Conservation (phyloP, 2,329 filamentous ascomycete species). For the Leptodontidium sp. region DNA sequence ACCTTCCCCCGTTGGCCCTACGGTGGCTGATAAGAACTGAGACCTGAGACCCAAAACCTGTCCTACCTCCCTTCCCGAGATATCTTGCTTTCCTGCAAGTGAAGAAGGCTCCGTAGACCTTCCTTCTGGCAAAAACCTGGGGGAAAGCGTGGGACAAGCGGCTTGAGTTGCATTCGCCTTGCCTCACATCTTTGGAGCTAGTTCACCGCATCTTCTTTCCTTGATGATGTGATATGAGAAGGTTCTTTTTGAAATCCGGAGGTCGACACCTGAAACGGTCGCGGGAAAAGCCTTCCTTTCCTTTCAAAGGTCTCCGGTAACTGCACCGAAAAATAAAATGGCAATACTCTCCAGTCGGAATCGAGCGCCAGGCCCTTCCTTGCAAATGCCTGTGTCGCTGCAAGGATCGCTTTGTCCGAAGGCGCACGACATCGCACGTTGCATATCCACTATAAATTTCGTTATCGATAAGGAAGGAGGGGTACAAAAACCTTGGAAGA, state of each 20-base stretch:
- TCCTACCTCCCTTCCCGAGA: neutral
- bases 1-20: slow-evolving; percentile 1
- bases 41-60: neutral
- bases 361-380: no score
- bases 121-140: neutral
- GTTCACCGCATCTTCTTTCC: slow-evolving; percentile 7
- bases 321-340: neutral
- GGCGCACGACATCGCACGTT: slow-evolving; percentile 12
- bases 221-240: neutral
- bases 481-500: no score
- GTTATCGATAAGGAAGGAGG: slow-evolving; percentile 17
- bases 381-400: neutral
- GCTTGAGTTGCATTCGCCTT: slow-evolving; percentile 10
- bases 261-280: neutral
- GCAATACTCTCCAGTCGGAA: no score
- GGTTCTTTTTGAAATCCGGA: neutral
- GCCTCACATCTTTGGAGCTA: slow-evolving; percentile 2
- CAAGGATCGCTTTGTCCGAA: slow-evolving; percentile 3
- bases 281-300: neutral
- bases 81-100: neutral
- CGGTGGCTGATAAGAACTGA: slow-evolving; percentile 9
- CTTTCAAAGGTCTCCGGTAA: no score
- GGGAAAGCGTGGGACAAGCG: slow-evolving; percentile 12
- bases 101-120: slow-evolving; percentile 5
- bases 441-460: slow-evolving; percentile 7